Percentiles rank a stretch among this genome's conserved stretches.
phyloP scores from a whole-genome alignment of 139 green algal species.

The Monoraphidium neglectum region DNA sequence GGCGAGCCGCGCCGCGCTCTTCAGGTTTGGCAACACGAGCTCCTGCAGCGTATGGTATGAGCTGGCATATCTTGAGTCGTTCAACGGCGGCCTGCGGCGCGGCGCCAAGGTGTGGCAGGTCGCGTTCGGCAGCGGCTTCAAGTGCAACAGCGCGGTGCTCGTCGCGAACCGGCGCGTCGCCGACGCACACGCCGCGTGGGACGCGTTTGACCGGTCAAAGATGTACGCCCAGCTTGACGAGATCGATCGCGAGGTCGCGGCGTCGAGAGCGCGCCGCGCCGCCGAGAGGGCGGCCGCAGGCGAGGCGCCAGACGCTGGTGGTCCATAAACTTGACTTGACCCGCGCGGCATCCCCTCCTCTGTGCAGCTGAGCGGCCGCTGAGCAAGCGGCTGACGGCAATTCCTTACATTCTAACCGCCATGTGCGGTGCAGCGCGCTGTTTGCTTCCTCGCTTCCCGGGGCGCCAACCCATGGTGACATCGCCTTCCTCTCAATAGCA shows the following conservation, averaged over 20 bases:
- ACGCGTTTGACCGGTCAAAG: constrained; percentile 23
- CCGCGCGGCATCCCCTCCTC: too few species aligned
- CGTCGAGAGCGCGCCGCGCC: too few species aligned
- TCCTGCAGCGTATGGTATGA: constrained; percentile 48
- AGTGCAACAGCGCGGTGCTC: constrained; percentile 52
- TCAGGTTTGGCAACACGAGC: constrained; percentile 83
- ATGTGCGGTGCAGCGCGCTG: too few species aligned
- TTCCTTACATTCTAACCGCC: too few species aligned
- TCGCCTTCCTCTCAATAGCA: too few species aligned
- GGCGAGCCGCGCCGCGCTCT: constrained; percentile 78
- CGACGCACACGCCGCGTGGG: constrained; percentile 15
- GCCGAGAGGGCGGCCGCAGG: background rate
- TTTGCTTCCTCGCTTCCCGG: too few species aligned
- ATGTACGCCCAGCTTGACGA: too few species aligned
- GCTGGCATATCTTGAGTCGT: constrained; percentile 35
- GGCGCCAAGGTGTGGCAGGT: constrained; percentile 47
- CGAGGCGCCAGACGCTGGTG: background rate
- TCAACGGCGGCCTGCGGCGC: background rate
- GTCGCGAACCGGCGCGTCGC: constrained; percentile 7
- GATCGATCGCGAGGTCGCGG: too few species aligned
- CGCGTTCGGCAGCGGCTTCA: constrained; percentile 60
- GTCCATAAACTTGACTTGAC: too few species aligned
- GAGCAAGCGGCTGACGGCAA: too few species aligned
- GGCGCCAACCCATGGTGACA: too few species aligned
- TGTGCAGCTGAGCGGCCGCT: too few species aligned